Conservation (phyloP, 495 filamentous ascomycete genomes). For the Cercophora newfieldiana region DNA sequence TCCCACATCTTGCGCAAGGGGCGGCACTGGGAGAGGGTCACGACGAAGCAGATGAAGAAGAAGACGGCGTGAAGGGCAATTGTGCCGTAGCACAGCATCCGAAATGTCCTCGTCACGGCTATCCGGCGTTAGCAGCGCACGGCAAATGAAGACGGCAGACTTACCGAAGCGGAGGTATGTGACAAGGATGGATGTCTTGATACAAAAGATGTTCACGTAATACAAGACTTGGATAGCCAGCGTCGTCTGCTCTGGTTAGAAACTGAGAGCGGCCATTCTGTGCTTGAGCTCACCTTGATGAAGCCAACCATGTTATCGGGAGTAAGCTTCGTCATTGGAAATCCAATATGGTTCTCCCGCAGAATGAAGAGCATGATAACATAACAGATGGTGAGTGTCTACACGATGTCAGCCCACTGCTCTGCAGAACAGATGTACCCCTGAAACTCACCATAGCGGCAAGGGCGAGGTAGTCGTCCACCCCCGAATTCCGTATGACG, state of each 20-base stretch:
- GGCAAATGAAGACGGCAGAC: neutral
- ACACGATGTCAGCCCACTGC: neutral
- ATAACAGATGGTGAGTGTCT: slow-evolving; percentile 39
- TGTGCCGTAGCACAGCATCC: slow-evolving; percentile 33
- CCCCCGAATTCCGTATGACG: slow-evolving; percentile 31
- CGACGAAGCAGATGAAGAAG: slow-evolving; percentile 36
- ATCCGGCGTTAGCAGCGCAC: slow-evolving; percentile 1
- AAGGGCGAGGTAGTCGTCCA: slow-evolving; percentile 40
- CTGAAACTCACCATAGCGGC: slow-evolving; percentile 24
- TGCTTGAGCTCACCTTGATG: slow-evolving; percentile 30
- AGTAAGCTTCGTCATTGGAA: slow-evolving; percentile 32
- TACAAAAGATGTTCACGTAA: slow-evolving; percentile 37
- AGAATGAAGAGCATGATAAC: slow-evolving; percentile 33
- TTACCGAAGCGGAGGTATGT: slow-evolving; percentile 52
- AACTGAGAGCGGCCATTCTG: neutral
- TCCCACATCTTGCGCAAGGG: slow-evolving; percentile 51
- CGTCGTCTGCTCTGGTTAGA: slow-evolving; percentile 23
- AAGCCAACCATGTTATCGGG: slow-evolving; percentile 33
- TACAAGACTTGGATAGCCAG: slow-evolving; percentile 49
- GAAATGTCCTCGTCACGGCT: slow-evolving; percentile 36
- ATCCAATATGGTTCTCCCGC: slow-evolving; percentile 33
- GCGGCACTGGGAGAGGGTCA: slow-evolving; percentile 45
- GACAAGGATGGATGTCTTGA: slow-evolving; percentile 51
- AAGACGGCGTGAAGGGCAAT: slow-evolving; percentile 43
- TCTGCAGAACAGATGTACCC: neutral